These are phyloP conservation scores for Cystoderma amianthinum DNA, from an alignment of 768 basidiomycete genomes.

Conservation along the genomic window DNA sequence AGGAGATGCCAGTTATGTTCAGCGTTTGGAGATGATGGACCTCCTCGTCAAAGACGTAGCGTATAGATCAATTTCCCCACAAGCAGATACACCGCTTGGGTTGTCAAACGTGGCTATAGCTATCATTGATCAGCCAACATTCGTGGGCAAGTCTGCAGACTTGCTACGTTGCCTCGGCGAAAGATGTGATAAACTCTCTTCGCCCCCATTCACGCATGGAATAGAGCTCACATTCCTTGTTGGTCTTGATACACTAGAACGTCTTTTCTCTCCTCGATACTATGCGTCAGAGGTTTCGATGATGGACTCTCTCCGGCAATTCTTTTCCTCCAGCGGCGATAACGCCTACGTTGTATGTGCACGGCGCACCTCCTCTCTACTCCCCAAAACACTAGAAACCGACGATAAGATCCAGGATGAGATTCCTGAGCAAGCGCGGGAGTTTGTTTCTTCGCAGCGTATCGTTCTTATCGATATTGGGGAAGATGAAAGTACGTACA, in stretches of 20 bases:
- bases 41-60: constrained; percentile 55
- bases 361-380: constrained; percentile 27
- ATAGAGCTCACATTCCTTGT: constrained; percentile 63
- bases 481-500: constrained; percentile 46
- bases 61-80: too few species aligned
- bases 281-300: constrained; percentile 55
- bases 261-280: constrained; percentile 71
- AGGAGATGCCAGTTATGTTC: constrained; percentile 66
- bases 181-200: constrained; percentile 7
- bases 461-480: constrained; percentile 61
- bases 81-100: not conserved
- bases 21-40: constrained; percentile 84
- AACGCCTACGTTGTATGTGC: constrained; percentile 35
- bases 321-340: constrained; percentile 7
- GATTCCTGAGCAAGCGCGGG: constrained; percentile 25
- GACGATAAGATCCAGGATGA: not conserved
- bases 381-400: not conserved
- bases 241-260: constrained; percentile 81
- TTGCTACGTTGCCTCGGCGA: constrained; percentile 36
- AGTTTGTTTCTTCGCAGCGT: constrained; percentile 44
- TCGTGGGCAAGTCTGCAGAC: constrained; percentile 70
- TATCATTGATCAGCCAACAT: constrained; percentile 82
- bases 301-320: constrained; percentile 19
- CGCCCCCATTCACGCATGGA: constrained; percentile 2
- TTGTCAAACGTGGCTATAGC: constrained; percentile 63